These are phyloP conservation scores for Litsea cubeba DNA, from an alignment of 164 flowering plant species.

Conservation along the genomic window DNA sequence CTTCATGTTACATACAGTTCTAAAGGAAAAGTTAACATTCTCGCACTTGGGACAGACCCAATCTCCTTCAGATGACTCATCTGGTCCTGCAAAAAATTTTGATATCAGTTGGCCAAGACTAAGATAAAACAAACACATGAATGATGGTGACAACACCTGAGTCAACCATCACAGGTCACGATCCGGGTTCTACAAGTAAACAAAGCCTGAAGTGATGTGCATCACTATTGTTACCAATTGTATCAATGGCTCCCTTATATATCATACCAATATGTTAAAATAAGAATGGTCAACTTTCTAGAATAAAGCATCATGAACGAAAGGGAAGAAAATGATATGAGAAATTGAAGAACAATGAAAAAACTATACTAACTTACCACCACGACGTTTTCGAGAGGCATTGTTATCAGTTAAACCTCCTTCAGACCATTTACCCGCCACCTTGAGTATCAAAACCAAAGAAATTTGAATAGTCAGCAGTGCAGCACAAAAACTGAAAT, in stretches of 20 bases:
- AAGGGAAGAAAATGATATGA: neutral
- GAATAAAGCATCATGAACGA: neutral
- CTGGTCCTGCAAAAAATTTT: conserved; percentile 32
- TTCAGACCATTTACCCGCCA: conserved; percentile 32
- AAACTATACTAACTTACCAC: conserved; percentile 22
- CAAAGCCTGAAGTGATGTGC: neutral
- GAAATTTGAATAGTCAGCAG: neutral
- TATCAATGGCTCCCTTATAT: neutral
- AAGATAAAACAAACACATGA: neutral
- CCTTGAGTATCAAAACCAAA: conserved; percentile 18
- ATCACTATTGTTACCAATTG: neutral
- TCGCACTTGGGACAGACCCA: conserved; percentile 51
- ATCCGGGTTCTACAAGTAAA: neutral
- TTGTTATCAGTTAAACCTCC: conserved; percentile 31
- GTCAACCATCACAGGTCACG: neutral
- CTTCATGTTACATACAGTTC: conserved; percentile 45
- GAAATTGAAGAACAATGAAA: neutral
- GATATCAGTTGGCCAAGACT: neutral
- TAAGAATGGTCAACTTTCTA: neutral
- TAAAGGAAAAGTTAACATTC: conserved; percentile 43
- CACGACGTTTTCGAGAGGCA: conserved; percentile 48
- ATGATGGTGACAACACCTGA: neutral
- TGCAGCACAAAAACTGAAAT: neutral
- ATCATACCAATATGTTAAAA: neutral
- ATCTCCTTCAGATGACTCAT: conserved; percentile 42